Conservation (phyloP, 1,284 basidiomycete genomes). For the Pseudozyma thailandica region DNA sequence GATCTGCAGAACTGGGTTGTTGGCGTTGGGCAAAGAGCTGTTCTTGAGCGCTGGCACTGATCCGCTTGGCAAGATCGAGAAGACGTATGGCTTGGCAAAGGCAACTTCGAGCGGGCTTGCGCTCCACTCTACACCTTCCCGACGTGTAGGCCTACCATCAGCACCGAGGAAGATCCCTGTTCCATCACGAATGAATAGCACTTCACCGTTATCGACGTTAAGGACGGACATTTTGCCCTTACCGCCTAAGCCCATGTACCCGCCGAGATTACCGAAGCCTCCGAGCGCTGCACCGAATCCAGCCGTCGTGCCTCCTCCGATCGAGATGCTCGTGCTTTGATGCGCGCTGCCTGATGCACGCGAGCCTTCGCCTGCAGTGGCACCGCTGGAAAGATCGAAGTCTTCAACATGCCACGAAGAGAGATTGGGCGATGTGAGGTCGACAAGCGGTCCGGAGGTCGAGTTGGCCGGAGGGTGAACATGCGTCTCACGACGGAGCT, state of each 20-base stretch:
- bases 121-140: conserved; percentile 78
- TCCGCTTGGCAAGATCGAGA: conserved; percentile 70
- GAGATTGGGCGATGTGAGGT: conserved; percentile 28
- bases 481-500: conserved; percentile 34
- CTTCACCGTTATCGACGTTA: conserved; percentile 72
- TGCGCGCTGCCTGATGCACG: conserved; percentile 14
- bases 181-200: conserved; percentile 43
- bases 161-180: conserved; percentile 76
- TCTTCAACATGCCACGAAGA: conserved; percentile 49
- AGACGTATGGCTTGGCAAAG: conserved; percentile 83
- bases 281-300: conserved; percentile 43
- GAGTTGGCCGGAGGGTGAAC: conserved; percentile 43
- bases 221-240: conserved; percentile 77
- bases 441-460: conserved; percentile 42
- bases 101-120: conserved; percentile 84
- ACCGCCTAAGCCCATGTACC: conserved; percentile 84
- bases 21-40: conserved; percentile 34
- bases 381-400: conserved; percentile 36
- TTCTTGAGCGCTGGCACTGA: conserved; percentile 46
- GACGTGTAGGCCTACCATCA: conserved; percentile 76
- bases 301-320: conserved; percentile 18
- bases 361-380: conserved; percentile 5
- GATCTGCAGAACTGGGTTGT: conserved; percentile 51
- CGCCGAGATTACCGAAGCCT: conserved; percentile 78
- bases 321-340: conserved; percentile 27